Conservation (phyloP, 345 rosid species). For the Zanthoxylum bungeanum region DNA sequence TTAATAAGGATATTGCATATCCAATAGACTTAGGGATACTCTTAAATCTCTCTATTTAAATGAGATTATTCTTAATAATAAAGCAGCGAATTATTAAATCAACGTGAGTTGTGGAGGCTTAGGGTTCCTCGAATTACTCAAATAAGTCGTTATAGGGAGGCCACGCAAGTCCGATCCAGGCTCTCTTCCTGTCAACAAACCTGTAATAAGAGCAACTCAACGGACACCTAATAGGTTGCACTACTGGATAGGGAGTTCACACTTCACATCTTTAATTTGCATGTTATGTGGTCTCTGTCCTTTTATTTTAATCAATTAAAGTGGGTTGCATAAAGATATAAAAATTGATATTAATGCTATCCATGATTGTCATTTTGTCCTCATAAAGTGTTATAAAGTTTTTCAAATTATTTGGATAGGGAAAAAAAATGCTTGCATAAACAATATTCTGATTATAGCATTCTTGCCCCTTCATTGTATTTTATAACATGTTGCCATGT, state of each 20-base stretch:
- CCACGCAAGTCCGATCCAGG: too few relatives aligned
- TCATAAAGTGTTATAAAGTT: slow-evolving; percentile 9
- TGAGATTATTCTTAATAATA: too few relatives aligned
- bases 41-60: too few relatives aligned
- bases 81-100: too few relatives aligned
- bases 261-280: slow-evolving; percentile 3
- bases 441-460: background rate
- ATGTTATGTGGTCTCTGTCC: background rate
- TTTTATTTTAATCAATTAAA: background rate
- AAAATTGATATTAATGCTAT: background rate
- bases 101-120: too few relatives aligned
- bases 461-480: background rate
- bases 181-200: too few relatives aligned
- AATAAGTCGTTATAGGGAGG: too few relatives aligned
- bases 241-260: background rate
- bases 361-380: slow-evolving; percentile 10
- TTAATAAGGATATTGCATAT: too few relatives aligned
- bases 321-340: background rate
- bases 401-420: background rate
- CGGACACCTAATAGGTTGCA: too few relatives aligned
- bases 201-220: too few relatives aligned
- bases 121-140: too few relatives aligned
- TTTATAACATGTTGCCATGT: background rate
- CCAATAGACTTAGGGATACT: too few relatives aligned
- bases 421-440: background rate